These are phyloP conservation scores for Daldinia eschscholtzii DNA, from an alignment of 2,329 filamentous ascomycete genomes.

Conservation along the genomic window DNA sequence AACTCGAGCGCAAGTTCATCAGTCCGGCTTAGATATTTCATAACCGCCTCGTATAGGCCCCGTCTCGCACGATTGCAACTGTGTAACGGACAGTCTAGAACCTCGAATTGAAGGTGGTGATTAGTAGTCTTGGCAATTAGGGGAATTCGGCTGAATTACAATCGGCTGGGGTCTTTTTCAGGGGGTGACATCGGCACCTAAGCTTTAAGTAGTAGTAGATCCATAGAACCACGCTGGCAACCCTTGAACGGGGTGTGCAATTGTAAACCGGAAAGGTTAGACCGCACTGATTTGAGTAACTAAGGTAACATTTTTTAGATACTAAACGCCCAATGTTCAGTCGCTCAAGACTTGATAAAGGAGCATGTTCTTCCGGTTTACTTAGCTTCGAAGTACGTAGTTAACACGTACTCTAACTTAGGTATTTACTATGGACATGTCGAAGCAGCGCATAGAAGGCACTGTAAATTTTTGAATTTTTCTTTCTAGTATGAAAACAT, in stretches of 20 bases:
- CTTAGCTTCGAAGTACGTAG: background rate
- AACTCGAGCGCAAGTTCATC: conserved; percentile 21
- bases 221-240: conserved; percentile 4
- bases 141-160: conserved; percentile 45
- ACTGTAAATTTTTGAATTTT: background rate
- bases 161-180: conserved; percentile 17
- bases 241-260: background rate
- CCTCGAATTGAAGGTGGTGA: conserved; percentile 18
- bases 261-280: conserved; percentile 4
- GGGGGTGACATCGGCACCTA: conserved; percentile 29
- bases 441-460: background rate
- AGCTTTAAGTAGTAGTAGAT: conserved; percentile 13
- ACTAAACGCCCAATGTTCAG: background rate
- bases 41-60: background rate
- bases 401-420: background rate
- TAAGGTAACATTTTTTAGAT: background rate
- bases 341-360: background rate
- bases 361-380: conserved; percentile 2
- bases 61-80: background rate
- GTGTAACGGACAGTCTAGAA: conserved; percentile 12
- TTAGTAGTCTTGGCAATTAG: conserved; percentile 34
- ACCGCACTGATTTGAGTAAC: conserved; percentile 11
- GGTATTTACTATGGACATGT: background rate
- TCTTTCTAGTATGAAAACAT: background rate
- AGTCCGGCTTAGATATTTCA: conserved; percentile 19